Evolutionary conservation across 805 yeast genomes (phyloP), one percentile per base, ranked within the genome.

Genomic region (Lipomyces kockii): DNA sequence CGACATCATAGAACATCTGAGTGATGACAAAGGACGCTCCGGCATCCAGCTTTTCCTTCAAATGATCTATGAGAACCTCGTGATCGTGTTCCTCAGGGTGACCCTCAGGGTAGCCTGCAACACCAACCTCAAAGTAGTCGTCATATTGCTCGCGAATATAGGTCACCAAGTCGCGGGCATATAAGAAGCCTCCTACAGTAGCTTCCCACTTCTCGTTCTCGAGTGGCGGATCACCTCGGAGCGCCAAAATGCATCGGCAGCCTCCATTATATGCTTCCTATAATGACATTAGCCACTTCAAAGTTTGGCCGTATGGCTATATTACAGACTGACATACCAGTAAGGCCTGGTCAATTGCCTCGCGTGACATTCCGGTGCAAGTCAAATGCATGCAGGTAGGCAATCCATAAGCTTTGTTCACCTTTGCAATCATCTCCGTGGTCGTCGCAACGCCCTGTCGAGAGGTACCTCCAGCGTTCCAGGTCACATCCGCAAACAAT

Each of bases 311-410:
- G n/a, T 52, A 8, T 17, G 7, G 22, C 20, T n/a, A 6, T 17
- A 14, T 17, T 43, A 35, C 43, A 37, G 17, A 14, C n/a, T 20
- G 8, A 51, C 65, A 22, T 59, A 60, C 66, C 20, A 51, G 84
- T 72, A 94, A 83, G 3, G 99, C 98, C 67, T 87, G 84, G 76
- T 93, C 97, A 70, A 95, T 90, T 71, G 89, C 82, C 53, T 85
- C 86, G 35, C 87, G 82, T 35, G 92, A 86, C 99, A 95, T 95
- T 75, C 93, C 94, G 20, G 98, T 92, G 76, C 99, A 95, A 1
- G 99, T 95, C 79, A 95, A 83, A 78, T 95, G 99, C 97, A 95
- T 93, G 78, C 98, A 95, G 0, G 98, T 94, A 75, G 94, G 98
- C 68, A 94, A 82, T 8, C 98, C 98, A 64, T 93, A 82, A 2